Evolutionary conservation across 768 basidiomycete species (phyloP), one percentile per base, ranked within the genome.

Genomic region (Mycena capillaripes): DNA sequence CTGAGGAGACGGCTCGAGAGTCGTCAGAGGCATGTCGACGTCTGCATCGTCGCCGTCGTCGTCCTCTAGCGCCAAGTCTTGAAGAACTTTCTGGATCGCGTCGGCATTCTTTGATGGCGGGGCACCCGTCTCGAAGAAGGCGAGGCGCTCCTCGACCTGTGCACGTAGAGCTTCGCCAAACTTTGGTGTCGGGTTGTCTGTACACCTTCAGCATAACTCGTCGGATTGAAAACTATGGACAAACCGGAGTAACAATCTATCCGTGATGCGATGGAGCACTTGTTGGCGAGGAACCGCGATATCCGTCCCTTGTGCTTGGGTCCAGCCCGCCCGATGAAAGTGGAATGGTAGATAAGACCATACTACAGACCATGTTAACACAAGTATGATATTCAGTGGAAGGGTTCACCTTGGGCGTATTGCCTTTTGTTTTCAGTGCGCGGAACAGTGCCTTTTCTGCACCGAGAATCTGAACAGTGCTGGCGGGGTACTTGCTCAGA

Each of bases 281-380:
- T 99, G 89, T 99, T 99, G 44, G 97, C 97, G 10, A 99, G 87
- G 90, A 98, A 99, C n/a, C 97, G 93, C 4, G 97, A 98, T 79
- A 98, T 98, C 66, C 97, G 93, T 12, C 97, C 97, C 87, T 98
- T 99, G 88, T 95, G 91, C 83, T 97, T 97, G 50, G 96, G 89
- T 21, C 92, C 95, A 6, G 97, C 97, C 52, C 97, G 94, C 14
- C 96, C 97, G 80, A 99, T 98, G 86, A 98, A 98, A 2, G 96
- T 88, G 23, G 97, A 97, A 84, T 99, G 97, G 82, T 97, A 99
- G 75, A 99, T 88, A n/a, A 99, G 89, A 78, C 97, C 97, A 78
- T 98, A 99, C 95, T 98, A 80, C 7, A 56, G 3, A 44, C 66
- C n/a, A 62, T 2, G 70, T 55, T 23, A 66, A 44, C 38, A 57